These are phyloP conservation scores for Ustilago lituana DNA, from an alignment of 1,284 basidiomycete species.

Conservation along the genomic window DNA sequence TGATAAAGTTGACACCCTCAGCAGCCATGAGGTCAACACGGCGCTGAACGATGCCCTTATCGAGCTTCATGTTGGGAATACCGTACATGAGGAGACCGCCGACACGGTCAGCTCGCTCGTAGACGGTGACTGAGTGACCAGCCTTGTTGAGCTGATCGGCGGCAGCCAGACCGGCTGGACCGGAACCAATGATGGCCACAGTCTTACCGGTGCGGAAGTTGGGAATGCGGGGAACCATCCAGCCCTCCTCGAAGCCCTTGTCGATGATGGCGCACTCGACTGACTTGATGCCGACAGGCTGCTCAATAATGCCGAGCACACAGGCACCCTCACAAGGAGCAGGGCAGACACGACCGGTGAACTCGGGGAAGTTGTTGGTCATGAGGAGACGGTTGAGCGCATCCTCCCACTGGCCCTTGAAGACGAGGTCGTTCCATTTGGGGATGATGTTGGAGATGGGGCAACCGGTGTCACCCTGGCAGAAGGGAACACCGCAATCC, in stretches of 20 bases:
- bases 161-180: conserved; percentile 61
- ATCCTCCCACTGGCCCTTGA: conserved; percentile 65
- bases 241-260: conserved; percentile 63
- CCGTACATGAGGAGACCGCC: conserved; percentile 65
- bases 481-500: conserved; percentile 67
- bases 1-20: conserved; percentile 62
- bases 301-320: conserved; percentile 63
- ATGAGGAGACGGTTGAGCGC: conserved; percentile 63
- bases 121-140: conserved; percentile 65
- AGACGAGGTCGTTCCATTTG: conserved; percentile 66
- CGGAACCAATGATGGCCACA: conserved; percentile 63
- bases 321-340: conserved; percentile 65
- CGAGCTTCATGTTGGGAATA: conserved; percentile 67
- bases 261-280: conserved; percentile 66
- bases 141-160: conserved; percentile 65
- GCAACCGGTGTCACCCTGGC: conserved; percentile 65
- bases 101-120: conserved; percentile 63
- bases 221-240: conserved; percentile 62
- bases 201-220: conserved; percentile 64
- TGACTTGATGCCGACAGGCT: conserved; percentile 65
- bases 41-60: conserved; percentile 62
- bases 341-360: conserved; percentile 65
- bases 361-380: conserved; percentile 67
- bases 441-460: conserved; percentile 66
- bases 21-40: conserved; percentile 64